A percentile compares a stretch with the other conserved stretches of the same genome.
These are phyloP conservation scores for Cladophialophora psammophila DNA, from an alignment of 2,329 filamentous ascomycete species.

Conservation along the genomic window DNA sequence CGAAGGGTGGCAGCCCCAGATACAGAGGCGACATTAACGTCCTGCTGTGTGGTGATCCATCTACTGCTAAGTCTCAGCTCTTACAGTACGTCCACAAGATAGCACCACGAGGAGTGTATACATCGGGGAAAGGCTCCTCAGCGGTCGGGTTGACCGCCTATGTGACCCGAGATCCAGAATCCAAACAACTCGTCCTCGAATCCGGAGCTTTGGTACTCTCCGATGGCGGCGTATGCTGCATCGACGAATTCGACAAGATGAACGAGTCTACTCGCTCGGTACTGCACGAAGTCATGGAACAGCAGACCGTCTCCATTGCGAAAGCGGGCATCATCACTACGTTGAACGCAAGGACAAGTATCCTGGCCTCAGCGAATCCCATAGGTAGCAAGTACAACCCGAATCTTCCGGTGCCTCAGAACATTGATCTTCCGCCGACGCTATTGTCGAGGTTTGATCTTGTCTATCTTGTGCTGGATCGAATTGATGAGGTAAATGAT, in stretches of 20 bases:
- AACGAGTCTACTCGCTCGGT: slow-evolving; percentile 76
- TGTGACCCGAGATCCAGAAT: slow-evolving; percentile 76
- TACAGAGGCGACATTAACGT: slow-evolving; percentile 99
- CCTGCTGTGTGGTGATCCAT: slow-evolving; percentile 94
- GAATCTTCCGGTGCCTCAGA: slow-evolving; percentile 92
- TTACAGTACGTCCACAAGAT: slow-evolving; percentile 97
- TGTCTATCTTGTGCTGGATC: slow-evolving; percentile 94
- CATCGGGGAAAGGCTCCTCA: slow-evolving; percentile 77
- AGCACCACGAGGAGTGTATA: slow-evolving; percentile 84
- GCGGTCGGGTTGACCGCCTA: slow-evolving; percentile 81
- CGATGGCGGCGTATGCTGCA: slow-evolving; percentile 78
- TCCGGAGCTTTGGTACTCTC: slow-evolving; percentile 76
- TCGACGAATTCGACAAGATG: slow-evolving; percentile 84
- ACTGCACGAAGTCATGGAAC: slow-evolving; percentile 81
- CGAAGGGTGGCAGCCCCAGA: slow-evolving; percentile 92
- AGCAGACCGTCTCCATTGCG: slow-evolving; percentile 79
- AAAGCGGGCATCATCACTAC: slow-evolving; percentile 85
- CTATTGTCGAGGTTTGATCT: slow-evolving; percentile 95
- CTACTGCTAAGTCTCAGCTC: slow-evolving; percentile 94
- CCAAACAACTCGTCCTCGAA: slow-evolving; percentile 75
- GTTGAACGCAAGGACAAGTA: slow-evolving; percentile 91
- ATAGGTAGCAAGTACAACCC: slow-evolving; percentile 98
- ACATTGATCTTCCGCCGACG: slow-evolving; percentile 96
- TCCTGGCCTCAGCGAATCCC: slow-evolving; percentile 95
- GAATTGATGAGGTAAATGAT: slow-evolving; percentile 88